phyloP scores from a whole-genome alignment of 495 filamentous ascomycete genomes.

The Geoglossum glabrum region DNA sequence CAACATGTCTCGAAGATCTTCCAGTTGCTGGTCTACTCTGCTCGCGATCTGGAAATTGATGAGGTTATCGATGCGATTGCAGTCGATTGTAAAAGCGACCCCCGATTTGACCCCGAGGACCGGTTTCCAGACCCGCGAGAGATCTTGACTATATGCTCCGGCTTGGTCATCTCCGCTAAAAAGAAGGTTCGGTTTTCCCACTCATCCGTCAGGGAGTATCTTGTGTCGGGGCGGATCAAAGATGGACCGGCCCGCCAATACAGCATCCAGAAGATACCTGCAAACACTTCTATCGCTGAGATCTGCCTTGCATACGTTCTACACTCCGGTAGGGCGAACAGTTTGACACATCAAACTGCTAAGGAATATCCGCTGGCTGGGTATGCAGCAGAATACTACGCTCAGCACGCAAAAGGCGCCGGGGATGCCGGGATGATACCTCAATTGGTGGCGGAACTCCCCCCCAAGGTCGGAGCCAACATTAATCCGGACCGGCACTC shows the following conservation, averaged over 20 bases:
- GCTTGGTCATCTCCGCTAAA: constrained; percentile 5
- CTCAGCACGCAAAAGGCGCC: background rate
- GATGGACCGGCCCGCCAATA: background rate
- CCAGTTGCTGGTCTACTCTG: constrained; percentile 9
- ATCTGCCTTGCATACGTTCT: constrained; percentile 8
- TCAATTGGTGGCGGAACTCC: too few relatives aligned
- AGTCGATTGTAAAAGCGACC: background rate
- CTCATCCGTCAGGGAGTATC: constrained; percentile 14
- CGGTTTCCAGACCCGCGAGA: constrained; percentile 1
- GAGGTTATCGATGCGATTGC: constrained; percentile 9
- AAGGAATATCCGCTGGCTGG: constrained; percentile 8
- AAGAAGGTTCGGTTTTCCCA: constrained; percentile 7
- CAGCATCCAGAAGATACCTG: constrained; percentile 7
- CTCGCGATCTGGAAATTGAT: constrained; percentile 2
- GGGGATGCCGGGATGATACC: too few relatives aligned
- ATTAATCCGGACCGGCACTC: too few relatives aligned
- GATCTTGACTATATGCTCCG: constrained; percentile 6
- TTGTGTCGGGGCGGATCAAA: constrained; percentile 6
- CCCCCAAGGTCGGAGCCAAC: too few relatives aligned
- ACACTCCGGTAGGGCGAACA: background rate
- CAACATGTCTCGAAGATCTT: constrained; percentile 7
- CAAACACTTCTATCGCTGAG: constrained; percentile 12
- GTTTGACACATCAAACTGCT: background rate
- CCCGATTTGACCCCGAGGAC: constrained; percentile 5
- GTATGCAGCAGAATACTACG: background rate